Evolutionary conservation across 176 grass and related monocot species (phyloP).

Genomic region (Elaeis guineensis): DNA sequence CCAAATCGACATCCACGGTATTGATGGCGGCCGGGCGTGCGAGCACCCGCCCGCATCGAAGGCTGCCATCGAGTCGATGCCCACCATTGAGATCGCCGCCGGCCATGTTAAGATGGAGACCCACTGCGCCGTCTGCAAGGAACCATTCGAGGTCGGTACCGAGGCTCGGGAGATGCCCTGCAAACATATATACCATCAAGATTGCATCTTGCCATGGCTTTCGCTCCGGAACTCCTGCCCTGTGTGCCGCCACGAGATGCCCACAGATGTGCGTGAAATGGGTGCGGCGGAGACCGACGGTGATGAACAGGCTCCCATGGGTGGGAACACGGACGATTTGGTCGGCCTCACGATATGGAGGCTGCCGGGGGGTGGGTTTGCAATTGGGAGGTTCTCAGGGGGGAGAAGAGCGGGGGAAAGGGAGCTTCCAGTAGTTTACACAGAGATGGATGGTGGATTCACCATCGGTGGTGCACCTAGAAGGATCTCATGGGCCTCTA

Average conservation of each 20-base stretch:
- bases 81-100: constrained; percentile 13
- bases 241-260: constrained; percentile 24
- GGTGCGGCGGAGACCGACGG: background rate
- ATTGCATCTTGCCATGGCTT: constrained; percentile 24
- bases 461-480: constrained; percentile 43
- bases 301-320: background rate
- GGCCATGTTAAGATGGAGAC: constrained; percentile 1
- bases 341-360: constrained; percentile 71
- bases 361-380: constrained; percentile 61
- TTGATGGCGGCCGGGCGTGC: constrained; percentile 19
- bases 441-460: constrained; percentile 67
- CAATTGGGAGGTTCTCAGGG: constrained; percentile 50
- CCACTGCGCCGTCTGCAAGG: constrained; percentile 19
- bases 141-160: constrained; percentile 10
- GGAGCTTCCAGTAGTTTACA: constrained; percentile 67
- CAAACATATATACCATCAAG: constrained; percentile 23
- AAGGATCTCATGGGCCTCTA: constrained; percentile 46
- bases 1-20: constrained; percentile 34
- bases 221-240: constrained; percentile 18
- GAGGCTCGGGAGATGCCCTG: constrained; percentile 26
- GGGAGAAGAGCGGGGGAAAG: constrained; percentile 25
- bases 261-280: background rate
- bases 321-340: constrained; percentile 18
- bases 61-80: constrained; percentile 53
- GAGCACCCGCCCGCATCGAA: constrained; percentile 62